Evolutionary conservation across 139 green algal genomes (phyloP), one percentile per base, ranked within the genome.

Genomic region (Tetradesmus lagerheimii): DNA sequence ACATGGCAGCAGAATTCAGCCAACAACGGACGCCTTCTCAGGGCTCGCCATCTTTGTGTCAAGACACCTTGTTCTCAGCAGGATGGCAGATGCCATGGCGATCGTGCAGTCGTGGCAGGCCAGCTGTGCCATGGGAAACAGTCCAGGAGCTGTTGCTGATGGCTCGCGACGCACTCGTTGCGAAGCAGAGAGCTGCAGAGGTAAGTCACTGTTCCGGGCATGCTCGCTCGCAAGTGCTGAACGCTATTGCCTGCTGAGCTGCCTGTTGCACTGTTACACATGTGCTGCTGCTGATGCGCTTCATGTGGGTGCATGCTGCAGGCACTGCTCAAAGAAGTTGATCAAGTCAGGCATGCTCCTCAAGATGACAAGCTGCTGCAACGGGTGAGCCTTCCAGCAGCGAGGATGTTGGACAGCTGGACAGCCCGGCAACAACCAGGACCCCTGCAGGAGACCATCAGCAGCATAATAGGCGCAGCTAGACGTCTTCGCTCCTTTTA

Each of bases 141-240:
- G 86, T 90, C 2, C 45, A 90, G 31, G 39, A 90, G 47, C 25
- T 75, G 50, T 29, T 90, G 35, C 12, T 25, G 39, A 90, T 90
- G 86, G 86, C 86, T 57, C 20, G 35, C 8, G 76, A 90, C 35
- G 76, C 86, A 27, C 86, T 90, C 3, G 31, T 16, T 18, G 86
- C 86, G 4, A 90, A 90, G 76, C 86, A 90, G 77, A 75, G 38
- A 15, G 86, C 57, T 27, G 86, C 86, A 39, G 86, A 90, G 76
- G 76, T 86, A 57, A 8, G 86, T 71, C 5, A 14, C 27, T 79
- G 71, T 1, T 25, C n/a, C 71, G 23, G 29, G 57, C n/a, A 31
- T 31, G 57, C 20, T 18, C 4, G 23, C 57, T 6, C 20, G 71
- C 31, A 11, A 25, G 29, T 20, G 18, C 71, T 12, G 14, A 12